These are phyloP conservation scores for Selenicereus undatus DNA, from an alignment of 148 eudicot species.

Conservation along the genomic window DNA sequence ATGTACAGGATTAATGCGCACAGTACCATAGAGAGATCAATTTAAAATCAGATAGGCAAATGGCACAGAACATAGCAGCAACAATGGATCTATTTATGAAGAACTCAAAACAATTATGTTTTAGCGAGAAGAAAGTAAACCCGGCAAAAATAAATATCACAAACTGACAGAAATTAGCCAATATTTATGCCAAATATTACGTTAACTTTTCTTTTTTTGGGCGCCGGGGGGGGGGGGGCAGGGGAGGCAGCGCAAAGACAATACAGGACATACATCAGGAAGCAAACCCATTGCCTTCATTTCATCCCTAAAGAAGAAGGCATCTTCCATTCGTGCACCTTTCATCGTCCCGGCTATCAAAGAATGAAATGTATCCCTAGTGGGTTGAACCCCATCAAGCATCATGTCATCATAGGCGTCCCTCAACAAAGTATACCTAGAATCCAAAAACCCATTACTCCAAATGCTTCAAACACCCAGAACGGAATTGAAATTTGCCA, in stretches of 20 bases:
- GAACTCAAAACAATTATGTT: neutral
- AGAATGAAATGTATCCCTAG: constrained; percentile 77
- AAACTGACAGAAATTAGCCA: neutral
- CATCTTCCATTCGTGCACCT: constrained; percentile 74
- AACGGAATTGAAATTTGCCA: neutral
- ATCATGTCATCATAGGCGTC: constrained; percentile 96
- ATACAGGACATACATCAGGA: constrained; percentile 70
- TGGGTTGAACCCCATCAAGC: constrained; percentile 89
- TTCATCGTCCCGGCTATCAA: constrained; percentile 73
- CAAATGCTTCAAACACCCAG: neutral
- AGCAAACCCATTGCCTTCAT: constrained; percentile 91
- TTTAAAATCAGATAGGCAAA: neutral
- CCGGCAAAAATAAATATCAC: neutral
- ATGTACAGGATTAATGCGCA: neutral
- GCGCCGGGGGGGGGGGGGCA: too few species aligned
- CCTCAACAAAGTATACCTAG: constrained; percentile 71
- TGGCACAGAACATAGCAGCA: neutral
- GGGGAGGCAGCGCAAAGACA: neutral
- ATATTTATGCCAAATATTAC: neutral
- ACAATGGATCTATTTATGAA: neutral
- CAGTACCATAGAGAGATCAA: neutral
- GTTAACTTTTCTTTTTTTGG: neutral
- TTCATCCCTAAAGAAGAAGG: constrained; percentile 76
- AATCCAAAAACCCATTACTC: constrained; percentile 1
- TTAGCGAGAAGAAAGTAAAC: neutral